A percentile compares a stretch with the other conserved stretches of the same genome.
phyloP scores from a whole-genome alignment of 2,329 filamentous ascomycete genomes.

The Graphilbum ipis-grandicollis region DNA sequence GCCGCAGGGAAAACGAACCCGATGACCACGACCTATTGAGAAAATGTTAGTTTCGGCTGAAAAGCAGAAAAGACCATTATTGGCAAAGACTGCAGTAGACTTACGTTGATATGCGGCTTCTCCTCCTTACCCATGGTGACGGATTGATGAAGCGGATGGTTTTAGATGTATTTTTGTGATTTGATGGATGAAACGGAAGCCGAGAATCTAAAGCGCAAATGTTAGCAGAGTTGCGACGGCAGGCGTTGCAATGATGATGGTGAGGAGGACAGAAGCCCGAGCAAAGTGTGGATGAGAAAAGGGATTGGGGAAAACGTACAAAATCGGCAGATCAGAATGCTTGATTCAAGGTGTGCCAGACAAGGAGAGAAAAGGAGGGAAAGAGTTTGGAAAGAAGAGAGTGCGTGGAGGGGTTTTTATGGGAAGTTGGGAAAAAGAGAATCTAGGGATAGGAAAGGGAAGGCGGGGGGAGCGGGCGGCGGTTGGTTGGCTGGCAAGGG shows the following conservation, averaged over 20 bases:
- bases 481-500: slow-evolving; percentile 10
- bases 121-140: slow-evolving; percentile 60
- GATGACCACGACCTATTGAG: slow-evolving; percentile 18
- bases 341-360: slow-evolving; percentile 23
- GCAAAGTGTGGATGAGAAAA: slow-evolving; percentile 4
- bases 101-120: slow-evolving; percentile 79
- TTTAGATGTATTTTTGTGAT: background rate
- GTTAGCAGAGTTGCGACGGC: too few relatives aligned
- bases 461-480: slow-evolving; percentile 4
- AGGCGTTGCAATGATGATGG: slow-evolving; percentile 1
- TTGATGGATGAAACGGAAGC: background rate
- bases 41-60: too few relatives aligned
- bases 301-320: slow-evolving; percentile 8
- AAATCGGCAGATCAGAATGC: slow-evolving; percentile 18
- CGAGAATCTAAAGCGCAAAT: background rate
- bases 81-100: background rate
- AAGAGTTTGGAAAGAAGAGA: slow-evolving; percentile 7
- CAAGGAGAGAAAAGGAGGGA: slow-evolving; percentile 14
- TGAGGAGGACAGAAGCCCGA: slow-evolving; percentile 2
- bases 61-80: too few relatives aligned
- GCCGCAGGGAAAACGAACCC: slow-evolving; percentile 8
- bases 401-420: slow-evolving; percentile 11
- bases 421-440: slow-evolving; percentile 3
- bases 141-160: slow-evolving; percentile 8
- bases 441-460: slow-evolving; percentile 4